Evolutionary conservation across 1,139 yeast genomes (phyloP), one percentile per base, ranked within the genome.

Genomic region (Suhomyces bokatorum): DNA sequence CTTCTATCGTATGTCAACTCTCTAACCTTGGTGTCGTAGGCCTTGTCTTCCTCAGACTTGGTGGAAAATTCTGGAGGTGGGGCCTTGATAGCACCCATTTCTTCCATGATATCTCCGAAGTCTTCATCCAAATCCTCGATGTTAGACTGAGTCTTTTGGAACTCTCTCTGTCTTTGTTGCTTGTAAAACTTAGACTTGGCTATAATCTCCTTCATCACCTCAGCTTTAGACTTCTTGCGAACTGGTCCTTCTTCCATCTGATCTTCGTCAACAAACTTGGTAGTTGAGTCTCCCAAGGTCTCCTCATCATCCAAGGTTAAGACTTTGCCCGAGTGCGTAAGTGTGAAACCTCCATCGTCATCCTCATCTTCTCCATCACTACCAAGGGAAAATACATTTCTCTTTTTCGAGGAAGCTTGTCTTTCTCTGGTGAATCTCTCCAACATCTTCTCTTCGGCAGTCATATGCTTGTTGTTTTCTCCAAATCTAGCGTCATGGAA

Each of bases 201-300:
- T 51, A 95, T 93, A 45, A 95, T 81, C 64, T 95, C 99, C 57
- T 88, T 84, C 99, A 95, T 93, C 34, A 95, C 96, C 64, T 95
- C 99, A 36, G 89, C 87, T 62, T 93, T 91, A 27, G 93, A 80
- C 69, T 90, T 95, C 63, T 86, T 88, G 48, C 82, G 78, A 27
- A 73, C 71, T 6, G 75, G 72, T 20, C 50, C 55, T n/a, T 45
- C 55, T 5, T 63, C 74, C 20, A 59, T 41, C 24, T 56, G 55
- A 42, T 71, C 78, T 36, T 67, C 78, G 37, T 69, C 75, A 7
- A 58, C 65, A 32, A 64, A 71, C 12, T 56, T 63, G 10, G 58
- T 56, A 14, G 53, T 55, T 12, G 53, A 49, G 16, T 47, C 54
- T 13, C 57, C 58, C 40, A 53, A 47, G 14, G 56, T 59, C 45